Conservation (phyloP, 768 basidiomycete species). For the Psilocybe sp. region DNA sequence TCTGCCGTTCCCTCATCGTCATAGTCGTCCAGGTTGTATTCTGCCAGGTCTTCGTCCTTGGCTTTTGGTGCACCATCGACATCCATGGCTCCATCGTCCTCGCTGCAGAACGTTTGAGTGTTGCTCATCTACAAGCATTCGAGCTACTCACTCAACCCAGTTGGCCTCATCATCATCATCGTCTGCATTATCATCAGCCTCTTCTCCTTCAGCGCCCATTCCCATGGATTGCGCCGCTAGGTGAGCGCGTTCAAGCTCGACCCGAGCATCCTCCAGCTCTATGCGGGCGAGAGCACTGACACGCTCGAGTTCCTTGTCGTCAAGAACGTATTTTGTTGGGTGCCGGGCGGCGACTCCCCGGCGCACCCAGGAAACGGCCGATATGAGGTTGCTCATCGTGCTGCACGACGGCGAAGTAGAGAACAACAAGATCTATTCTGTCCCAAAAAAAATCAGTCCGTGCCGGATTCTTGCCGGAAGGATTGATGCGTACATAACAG, state of each 20-base stretch:
- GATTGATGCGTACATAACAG: no score
- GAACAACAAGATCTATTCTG: no score
- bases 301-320: constrained; percentile 85
- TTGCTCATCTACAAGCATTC: constrained; percentile 11
- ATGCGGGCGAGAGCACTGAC: constrained; percentile 85
- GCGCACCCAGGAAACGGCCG: constrained; percentile 75
- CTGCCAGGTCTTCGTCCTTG: constrained; percentile 65
- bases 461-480: no score
- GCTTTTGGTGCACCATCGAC: constrained; percentile 40
- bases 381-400: constrained; percentile 73
- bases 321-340: constrained; percentile 86
- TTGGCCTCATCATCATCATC: constrained; percentile 51
- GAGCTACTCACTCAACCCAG: constrained; percentile 85
- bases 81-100: constrained; percentile 58
- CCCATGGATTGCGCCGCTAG: constrained; percentile 73
- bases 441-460: no score
- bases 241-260: constrained; percentile 81
- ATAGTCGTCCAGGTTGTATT: constrained; percentile 91
- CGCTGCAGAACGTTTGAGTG: constrained; percentile 23
- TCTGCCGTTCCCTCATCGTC: constrained; percentile 65
- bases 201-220: constrained; percentile 60
- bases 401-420: no score
- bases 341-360: constrained; percentile 72
- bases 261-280: constrained; percentile 86
- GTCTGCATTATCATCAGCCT: constrained; percentile 54